phyloP scores from a whole-genome alignment of 495 filamentous ascomycete species.

The Coniosporium apollinis region DNA sequence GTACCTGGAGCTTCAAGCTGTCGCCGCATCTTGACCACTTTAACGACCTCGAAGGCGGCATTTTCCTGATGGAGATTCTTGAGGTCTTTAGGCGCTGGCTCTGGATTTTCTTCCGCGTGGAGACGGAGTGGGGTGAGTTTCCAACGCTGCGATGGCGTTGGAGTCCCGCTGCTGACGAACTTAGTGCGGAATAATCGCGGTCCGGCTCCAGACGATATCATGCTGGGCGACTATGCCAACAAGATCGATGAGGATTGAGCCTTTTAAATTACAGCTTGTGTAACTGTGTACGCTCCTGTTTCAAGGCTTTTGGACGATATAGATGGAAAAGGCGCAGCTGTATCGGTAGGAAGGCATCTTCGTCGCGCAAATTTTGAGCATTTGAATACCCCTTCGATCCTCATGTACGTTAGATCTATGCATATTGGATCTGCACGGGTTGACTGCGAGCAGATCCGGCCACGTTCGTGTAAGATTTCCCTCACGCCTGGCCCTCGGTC shows the following conservation, averaged over 20 bases:
- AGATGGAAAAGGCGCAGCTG: too few species aligned
- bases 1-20: constrained; percentile 79
- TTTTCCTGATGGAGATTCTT: constrained; percentile 73
- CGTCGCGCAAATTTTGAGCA: too few species aligned
- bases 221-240: constrained; percentile 31
- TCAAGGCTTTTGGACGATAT: too few species aligned
- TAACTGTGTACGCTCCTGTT: too few species aligned
- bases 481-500: too few species aligned
- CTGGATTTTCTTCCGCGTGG: constrained; percentile 90
- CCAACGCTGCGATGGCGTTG: neutral
- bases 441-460: too few species aligned
- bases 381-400: too few species aligned
- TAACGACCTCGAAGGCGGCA: constrained; percentile 64
- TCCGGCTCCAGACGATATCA: constrained; percentile 32
- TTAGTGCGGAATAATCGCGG: constrained; percentile 35
- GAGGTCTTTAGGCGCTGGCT: constrained; percentile 84
- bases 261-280: neutral
- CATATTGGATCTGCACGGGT: too few species aligned
- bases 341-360: too few species aligned
- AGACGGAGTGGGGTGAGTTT: constrained; percentile 68
- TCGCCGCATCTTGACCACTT: constrained; percentile 63
- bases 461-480: too few species aligned
- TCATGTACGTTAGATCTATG: too few species aligned
- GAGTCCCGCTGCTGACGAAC: constrained; percentile 1
- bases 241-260: constrained; percentile 32